phyloP scores from a whole-genome alignment of 1,284 basidiomycete genomes.

The Ganoderma lucidum region DNA sequence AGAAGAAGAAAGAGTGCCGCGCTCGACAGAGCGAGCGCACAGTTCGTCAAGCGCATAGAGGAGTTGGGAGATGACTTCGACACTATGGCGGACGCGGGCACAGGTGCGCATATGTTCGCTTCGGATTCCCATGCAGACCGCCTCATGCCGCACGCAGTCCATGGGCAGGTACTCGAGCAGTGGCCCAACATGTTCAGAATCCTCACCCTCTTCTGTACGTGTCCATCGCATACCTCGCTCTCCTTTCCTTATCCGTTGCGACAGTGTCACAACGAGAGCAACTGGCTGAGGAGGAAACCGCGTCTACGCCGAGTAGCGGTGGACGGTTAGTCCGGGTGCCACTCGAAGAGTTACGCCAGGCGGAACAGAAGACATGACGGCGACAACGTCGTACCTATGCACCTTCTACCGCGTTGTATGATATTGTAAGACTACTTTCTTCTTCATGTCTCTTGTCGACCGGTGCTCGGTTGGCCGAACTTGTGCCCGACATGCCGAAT shows the following conservation, averaged over 20 bases:
- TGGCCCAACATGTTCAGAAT: conserved; percentile 87
- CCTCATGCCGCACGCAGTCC: conserved; percentile 51
- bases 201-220: conserved; percentile 69
- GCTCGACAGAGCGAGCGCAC: conserved; percentile 66
- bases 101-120: conserved; percentile 51
- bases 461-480: not conserved
- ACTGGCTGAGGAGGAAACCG: conserved; percentile 37
- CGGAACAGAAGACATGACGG: conserved; percentile 30
- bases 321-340: conserved; percentile 68
- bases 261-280: conserved; percentile 55
- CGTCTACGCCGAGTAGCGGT: conserved; percentile 34
- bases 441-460: not conserved
- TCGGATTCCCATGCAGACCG: conserved; percentile 10
- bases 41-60: conserved; percentile 73
- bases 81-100: conserved; percentile 77
- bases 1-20: conserved; percentile 85
- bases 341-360: conserved; percentile 59
- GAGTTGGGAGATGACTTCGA: conserved; percentile 75
- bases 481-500: not conserved
- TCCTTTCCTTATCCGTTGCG: not conserved
- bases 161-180: conserved; percentile 78
- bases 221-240: not conserved
- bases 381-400: not conserved
- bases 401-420: not conserved
- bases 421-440: conserved; percentile 1